phyloP scores from a whole-genome alignment of 2,329 filamentous ascomycete genomes.

The Verticillium dahliae region DNA sequence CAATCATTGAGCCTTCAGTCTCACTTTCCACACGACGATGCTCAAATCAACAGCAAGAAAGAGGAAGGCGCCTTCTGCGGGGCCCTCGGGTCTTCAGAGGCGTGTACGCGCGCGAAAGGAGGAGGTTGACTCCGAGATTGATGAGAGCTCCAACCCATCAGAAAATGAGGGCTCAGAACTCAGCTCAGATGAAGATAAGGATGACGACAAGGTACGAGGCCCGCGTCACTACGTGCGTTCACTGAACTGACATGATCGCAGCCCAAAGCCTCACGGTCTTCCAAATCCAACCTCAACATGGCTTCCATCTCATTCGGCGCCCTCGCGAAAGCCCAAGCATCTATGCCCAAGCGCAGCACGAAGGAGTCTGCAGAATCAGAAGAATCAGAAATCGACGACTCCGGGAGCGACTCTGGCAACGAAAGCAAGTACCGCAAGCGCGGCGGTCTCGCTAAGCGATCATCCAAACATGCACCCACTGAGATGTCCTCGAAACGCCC shows the following conservation, averaged over 20 bases:
- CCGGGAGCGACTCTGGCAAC: slow-evolving; percentile 16
- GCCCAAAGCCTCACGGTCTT: slow-evolving; percentile 10
- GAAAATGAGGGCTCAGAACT: slow-evolving; percentile 25
- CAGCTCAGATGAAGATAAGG: slow-evolving; percentile 19
- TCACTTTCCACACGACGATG: not conserved
- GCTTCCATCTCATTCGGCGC: slow-evolving; percentile 77
- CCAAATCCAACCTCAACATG: slow-evolving; percentile 32
- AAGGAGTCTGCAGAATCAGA: slow-evolving; percentile 17
- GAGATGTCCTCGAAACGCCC: slow-evolving; percentile 77
- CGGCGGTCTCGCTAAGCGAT: slow-evolving; percentile 30
- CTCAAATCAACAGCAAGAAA: slow-evolving; percentile 3
- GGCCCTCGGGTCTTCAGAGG: slow-evolving; percentile 23
- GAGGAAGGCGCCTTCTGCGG: slow-evolving; percentile 8
- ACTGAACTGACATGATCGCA: slow-evolving; percentile 19
- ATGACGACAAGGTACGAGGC: not conserved
- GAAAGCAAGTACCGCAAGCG: slow-evolving; percentile 15
- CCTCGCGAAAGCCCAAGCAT: slow-evolving; percentile 78
- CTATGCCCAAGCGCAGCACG: slow-evolving; percentile 37
- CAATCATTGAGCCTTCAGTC: not conserved
- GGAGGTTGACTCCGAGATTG: slow-evolving; percentile 24
- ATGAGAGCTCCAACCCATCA: slow-evolving; percentile 19
- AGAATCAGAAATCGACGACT: slow-evolving; percentile 16
- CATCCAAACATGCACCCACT: slow-evolving; percentile 84
- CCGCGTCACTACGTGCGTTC: not conserved
- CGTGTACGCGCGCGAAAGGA: slow-evolving; percentile 28